A percentile compares a stretch with the other conserved stretches of the same genome.
These are phyloP conservation scores for Lenwebbia sp. DNA, from an alignment of 345 rosid genomes.

Conservation along the genomic window DNA sequence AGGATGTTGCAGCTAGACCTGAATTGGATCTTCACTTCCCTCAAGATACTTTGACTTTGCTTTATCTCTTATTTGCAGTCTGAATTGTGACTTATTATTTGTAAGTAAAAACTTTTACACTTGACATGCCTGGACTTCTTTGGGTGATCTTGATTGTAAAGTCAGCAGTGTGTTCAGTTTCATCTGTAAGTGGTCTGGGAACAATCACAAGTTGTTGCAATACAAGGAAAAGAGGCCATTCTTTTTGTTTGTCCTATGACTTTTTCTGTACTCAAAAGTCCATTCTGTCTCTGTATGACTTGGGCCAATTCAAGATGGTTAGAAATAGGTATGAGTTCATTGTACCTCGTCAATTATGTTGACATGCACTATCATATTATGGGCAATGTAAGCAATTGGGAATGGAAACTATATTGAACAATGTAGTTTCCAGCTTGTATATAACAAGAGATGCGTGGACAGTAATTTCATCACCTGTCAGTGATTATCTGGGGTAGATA, in stretches of 20 bases:
- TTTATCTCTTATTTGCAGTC: neutral
- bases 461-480: neutral
- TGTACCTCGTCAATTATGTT: neutral
- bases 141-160: neutral
- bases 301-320: neutral
- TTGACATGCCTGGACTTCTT: neutral
- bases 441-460: neutral
- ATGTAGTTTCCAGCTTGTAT: neutral
- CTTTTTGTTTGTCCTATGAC: neutral
- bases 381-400: neutral
- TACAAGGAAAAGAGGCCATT: neutral
- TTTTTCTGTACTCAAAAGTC: neutral
- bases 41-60: neutral
- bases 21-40: neutral
- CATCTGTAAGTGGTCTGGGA: neutral
- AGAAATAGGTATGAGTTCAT: neutral
- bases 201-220: neutral
- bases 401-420: no score
- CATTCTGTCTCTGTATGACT: neutral
- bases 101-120: neutral
- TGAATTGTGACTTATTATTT: neutral
- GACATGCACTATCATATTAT: neutral
- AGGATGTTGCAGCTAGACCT: conserved; percentile 73
- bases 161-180: neutral
- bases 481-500: neutral